Percentiles rank a stretch among this genome's conserved stretches.
These are phyloP conservation scores for Tolypocladium paradoxum DNA, from an alignment of 2,329 filamentous ascomycete genomes.

Conservation along the genomic window DNA sequence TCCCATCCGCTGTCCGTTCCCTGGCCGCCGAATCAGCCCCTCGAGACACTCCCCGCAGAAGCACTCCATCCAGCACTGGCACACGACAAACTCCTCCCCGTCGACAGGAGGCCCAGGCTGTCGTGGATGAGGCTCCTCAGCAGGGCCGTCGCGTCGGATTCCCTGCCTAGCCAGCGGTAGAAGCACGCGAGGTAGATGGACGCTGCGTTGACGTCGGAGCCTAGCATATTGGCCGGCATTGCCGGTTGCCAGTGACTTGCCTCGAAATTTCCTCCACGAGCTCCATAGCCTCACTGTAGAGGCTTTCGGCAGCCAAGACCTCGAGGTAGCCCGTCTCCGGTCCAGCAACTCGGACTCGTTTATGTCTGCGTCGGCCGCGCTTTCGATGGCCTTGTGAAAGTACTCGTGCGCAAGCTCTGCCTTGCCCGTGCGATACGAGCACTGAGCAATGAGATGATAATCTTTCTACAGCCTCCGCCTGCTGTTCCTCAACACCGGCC, in stretches of 20 bases:
- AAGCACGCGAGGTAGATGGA: constrained; percentile 28
- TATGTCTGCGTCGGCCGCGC: constrained; percentile 13
- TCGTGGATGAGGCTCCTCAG: constrained; percentile 23
- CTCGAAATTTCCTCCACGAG: constrained; percentile 22
- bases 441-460: constrained; percentile 25
- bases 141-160: constrained; percentile 15
- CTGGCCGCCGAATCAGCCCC: constrained; percentile 15
- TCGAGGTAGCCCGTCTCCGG: constrained; percentile 25
- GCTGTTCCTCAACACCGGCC: constrained; percentile 13
- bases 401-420: constrained; percentile 22
- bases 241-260: constrained; percentile 11
- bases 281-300: constrained; percentile 22
- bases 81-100: constrained; percentile 23
- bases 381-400: constrained; percentile 24
- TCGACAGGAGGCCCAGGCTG: constrained; percentile 25
- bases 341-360: constrained; percentile 23
- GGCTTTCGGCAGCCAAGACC: constrained; percentile 24
- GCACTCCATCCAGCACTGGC: constrained; percentile 26
- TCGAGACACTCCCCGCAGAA: constrained; percentile 25
- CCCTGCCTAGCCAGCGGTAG: constrained; percentile 20
- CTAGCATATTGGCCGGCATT: constrained; percentile 28
- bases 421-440: constrained; percentile 21
- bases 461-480: constrained; percentile 31
- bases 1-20: constrained; percentile 18
- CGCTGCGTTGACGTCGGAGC: constrained; percentile 30